Conservation (phyloP, 345 rosid species). For the Isatis tinctoria region DNA sequence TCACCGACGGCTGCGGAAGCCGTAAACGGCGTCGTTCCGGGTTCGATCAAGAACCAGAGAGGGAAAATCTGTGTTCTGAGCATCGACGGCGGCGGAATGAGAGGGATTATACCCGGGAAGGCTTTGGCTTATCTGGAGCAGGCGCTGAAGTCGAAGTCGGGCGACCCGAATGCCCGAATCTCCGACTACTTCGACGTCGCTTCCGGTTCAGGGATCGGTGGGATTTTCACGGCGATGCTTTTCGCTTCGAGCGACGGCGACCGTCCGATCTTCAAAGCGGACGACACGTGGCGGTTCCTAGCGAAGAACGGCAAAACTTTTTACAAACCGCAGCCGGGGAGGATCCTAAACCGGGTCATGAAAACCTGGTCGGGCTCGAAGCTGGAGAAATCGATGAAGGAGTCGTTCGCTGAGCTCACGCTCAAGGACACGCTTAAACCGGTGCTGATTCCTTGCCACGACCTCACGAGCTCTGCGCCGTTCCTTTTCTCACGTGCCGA, state of each 20-base stretch:
- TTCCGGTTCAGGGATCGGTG: slow-evolving; percentile 87
- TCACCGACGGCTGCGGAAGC: neutral
- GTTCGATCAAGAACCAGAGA: slow-evolving; percentile 72
- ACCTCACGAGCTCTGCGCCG: slow-evolving; percentile 83
- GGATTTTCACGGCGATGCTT: slow-evolving; percentile 91
- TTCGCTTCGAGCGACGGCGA: slow-evolving; percentile 65
- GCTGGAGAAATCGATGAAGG: slow-evolving; percentile 68
- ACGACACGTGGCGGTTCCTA: slow-evolving; percentile 83
- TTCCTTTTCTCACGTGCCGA: slow-evolving; percentile 94
- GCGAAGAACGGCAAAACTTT: slow-evolving; percentile 59
- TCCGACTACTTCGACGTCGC: slow-evolving; percentile 93
- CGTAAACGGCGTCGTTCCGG: slow-evolving; percentile 25
- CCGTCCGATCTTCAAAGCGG: slow-evolving; percentile 75
- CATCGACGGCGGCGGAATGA: slow-evolving; percentile 91
- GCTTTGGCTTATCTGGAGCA: slow-evolving; percentile 80
- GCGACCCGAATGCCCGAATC: slow-evolving; percentile 80
- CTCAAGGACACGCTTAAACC: slow-evolving; percentile 88
- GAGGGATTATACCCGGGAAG: slow-evolving; percentile 83
- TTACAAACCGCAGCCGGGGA: slow-evolving; percentile 36
- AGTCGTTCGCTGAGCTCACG: slow-evolving; percentile 61
- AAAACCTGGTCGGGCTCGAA: slow-evolving; percentile 45
- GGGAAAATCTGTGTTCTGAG: slow-evolving; percentile 85
- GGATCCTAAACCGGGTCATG: slow-evolving; percentile 48
- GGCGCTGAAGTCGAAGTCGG: slow-evolving; percentile 70
- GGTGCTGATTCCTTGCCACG: slow-evolving; percentile 84